These are phyloP conservation scores for Leccinum obscurum DNA, from an alignment of 768 basidiomycete species.

Conservation along the genomic window DNA sequence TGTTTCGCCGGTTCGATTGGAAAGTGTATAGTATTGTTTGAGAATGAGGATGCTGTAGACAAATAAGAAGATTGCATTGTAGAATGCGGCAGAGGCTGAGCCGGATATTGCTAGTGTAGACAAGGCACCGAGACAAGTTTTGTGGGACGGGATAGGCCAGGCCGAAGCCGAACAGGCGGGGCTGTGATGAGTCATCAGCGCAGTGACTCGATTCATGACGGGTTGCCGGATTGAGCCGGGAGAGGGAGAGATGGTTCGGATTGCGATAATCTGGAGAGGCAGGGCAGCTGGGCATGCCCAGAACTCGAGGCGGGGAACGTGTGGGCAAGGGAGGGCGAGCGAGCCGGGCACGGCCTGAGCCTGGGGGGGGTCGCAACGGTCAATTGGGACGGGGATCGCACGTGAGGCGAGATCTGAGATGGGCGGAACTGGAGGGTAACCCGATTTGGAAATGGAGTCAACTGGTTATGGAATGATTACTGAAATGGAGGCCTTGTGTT, in stretches of 20 bases:
- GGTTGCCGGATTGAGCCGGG: conserved; percentile 2
- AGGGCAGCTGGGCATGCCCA: conserved; percentile 22
- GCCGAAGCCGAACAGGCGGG: conserved; percentile 6
- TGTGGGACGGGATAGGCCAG: conserved; percentile 7
- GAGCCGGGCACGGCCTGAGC: conserved; percentile 11
- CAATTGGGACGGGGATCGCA: conserved; percentile 20
- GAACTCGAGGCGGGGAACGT: conserved; percentile 35
- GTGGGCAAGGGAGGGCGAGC: conserved; percentile 13
- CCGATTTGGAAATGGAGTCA: conserved; percentile 18
- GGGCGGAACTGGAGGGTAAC: conserved; percentile 8
- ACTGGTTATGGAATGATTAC: conserved; percentile 31
- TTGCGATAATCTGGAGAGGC: conserved; percentile 30
- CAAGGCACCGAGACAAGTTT: conserved; percentile 19
- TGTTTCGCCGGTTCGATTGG: not conserved
- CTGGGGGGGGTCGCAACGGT: not conserved
- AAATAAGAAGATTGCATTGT: not conserved
- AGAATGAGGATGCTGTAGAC: not conserved
- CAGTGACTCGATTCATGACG: not conserved
- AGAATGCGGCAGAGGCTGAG: not conserved
- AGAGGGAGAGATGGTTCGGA: conserved; percentile 14
- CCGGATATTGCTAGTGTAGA: not conserved
- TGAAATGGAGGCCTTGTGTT: conserved; percentile 25
- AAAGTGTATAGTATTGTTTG: conserved; percentile 1
- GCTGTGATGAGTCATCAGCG: conserved; percentile 23
- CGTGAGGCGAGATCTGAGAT: conserved; percentile 35